A percentile compares a stretch with the other conserved stretches of the same genome.
Evolutionary conservation across 1,284 basidiomycete genomes (phyloP).

Genomic region (Puccinia novopanici): DNA sequence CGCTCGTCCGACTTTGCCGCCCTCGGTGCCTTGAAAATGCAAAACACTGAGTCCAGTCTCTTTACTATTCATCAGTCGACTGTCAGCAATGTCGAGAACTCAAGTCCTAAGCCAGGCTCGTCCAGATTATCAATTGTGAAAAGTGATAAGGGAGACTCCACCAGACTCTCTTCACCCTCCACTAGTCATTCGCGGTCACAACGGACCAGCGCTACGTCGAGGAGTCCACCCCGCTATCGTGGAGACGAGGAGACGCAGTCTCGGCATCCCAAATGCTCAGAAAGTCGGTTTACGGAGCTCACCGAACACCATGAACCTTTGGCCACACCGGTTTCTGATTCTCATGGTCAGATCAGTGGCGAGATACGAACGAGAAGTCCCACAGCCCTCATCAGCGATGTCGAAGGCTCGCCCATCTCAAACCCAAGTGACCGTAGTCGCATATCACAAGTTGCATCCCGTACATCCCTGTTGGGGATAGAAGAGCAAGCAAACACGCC

Average conservation of each 20-base stretch:
- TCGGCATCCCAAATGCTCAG: background rate
- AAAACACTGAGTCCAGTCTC: slow-evolving; percentile 16
- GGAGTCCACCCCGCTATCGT: background rate
- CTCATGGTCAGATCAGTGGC: background rate
- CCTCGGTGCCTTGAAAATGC: background rate
- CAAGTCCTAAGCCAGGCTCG: slow-evolving; percentile 1
- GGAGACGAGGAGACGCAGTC: background rate
- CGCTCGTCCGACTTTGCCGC: slow-evolving; percentile 1
- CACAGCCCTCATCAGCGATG: background rate
- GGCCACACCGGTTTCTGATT: background rate
- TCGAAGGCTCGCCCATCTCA: background rate
- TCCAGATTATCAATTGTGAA: background rate
- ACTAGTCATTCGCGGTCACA: slow-evolving; percentile 6
- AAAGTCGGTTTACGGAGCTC: slow-evolving; percentile 16
- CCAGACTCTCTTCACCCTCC: slow-evolving; percentile 14
- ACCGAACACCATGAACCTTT: background rate
- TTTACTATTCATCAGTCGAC: slow-evolving; percentile 18
- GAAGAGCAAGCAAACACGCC: background rate
- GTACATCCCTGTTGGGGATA: background rate
- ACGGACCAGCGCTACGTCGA: slow-evolving; percentile 22
- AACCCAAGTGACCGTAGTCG: background rate
- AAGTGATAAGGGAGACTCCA: slow-evolving; percentile 15
- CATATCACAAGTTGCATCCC: background rate
- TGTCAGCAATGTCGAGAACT: background rate
- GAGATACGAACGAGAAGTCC: background rate